phyloP scores from a whole-genome alignment of 331 rosid genomes.

The Malus hybrid region DNA sequence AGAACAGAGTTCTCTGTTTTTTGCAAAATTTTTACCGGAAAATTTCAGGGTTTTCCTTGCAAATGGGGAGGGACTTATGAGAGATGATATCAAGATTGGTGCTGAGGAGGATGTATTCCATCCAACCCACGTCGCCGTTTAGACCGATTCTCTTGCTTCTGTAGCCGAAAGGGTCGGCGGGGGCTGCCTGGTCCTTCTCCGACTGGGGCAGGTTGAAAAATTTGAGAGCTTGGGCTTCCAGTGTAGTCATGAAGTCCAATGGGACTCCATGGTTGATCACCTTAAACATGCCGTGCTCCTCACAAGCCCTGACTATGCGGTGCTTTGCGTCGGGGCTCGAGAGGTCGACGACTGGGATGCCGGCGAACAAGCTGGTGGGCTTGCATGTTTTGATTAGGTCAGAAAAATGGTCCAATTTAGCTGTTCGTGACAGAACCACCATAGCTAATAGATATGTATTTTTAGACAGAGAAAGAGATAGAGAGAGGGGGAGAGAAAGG shows the following conservation, averaged over 20 bases:
- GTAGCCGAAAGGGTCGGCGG: conserved; percentile 79
- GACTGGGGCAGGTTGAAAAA: conserved; percentile 51
- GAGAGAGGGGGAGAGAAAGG: no score
- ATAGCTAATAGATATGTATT: conserved; percentile 13
- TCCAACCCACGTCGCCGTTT: conserved; percentile 84
- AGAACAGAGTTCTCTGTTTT: conserved; percentile 17
- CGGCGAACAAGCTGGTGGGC: conserved; percentile 25
- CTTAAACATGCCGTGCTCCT: conserved; percentile 70
- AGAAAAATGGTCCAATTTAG: conserved; percentile 35
- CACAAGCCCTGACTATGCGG: conserved; percentile 46
- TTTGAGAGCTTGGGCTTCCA: conserved; percentile 45
- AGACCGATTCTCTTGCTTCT: conserved; percentile 59
- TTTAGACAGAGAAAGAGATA: not conserved
- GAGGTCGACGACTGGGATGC: conserved; percentile 59
- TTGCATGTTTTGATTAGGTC: conserved; percentile 37
- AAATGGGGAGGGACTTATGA: conserved; percentile 31
- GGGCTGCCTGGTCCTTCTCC: conserved; percentile 63
- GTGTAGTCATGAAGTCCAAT: conserved; percentile 36
- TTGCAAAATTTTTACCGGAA: conserved; percentile 33
- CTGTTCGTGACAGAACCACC: conserved; percentile 65
- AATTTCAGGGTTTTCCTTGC: conserved; percentile 32
- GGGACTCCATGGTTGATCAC: conserved; percentile 71
- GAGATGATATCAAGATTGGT: conserved; percentile 47
- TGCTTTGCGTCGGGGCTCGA: conserved; percentile 40
- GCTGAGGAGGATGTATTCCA: conserved; percentile 68